Base-by-base conservation (phyloP, 169 alveolate species). In the Eimeria zaria region DNA sequence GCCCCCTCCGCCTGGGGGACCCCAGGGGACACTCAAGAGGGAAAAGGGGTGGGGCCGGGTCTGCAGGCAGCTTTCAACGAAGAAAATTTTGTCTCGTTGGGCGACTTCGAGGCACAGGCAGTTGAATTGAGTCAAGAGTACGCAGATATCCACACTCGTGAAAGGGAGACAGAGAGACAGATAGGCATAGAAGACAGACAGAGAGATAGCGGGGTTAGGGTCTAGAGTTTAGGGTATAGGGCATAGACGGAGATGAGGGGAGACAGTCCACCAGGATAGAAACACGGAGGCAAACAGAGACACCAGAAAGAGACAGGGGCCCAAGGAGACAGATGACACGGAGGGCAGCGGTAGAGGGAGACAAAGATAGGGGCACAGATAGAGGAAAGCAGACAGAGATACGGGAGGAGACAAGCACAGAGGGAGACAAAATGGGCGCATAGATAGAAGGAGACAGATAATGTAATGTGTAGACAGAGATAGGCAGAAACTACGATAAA, bases 101-200 rank as follows among this genome's bases (percentile, higher is more conserved):
- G 91, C 14, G 91, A 84, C 24, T 84, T 84, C 46, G 80, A 84
- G 11, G 91, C 91, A 39, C 91, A 84, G 78, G 78, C 73, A 8
- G n/a, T 84, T n/a, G 91, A 84, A 12, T 4, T 84, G 16, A 6
- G 36, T 20, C 55, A 12, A 27, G 78, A 58, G 91, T 84, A 44
- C 36, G 91, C 33, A 83, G 74, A 14, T 39, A 53, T 30, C 11
- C 41, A 41, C 33, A 67, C 30, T 55, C 11, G 4, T n/a, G 16
- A 22, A 33, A 30, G 39, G 33, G 76, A 44, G 64, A 36, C 76
- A 36, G 33, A 80, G 64, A 44, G 24, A 80, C 69, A 8, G 44
- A 33, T 4, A 41, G 44, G 33, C 36, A 41, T n/a, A n/a, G n/a
- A 36, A 14, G 33, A 78, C 64, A 44, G 64, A 78, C 5, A 24